Evolutionary conservation across 2,329 filamentous ascomycete genomes (phyloP), one percentile per base, ranked within the genome.

Genomic region (Monilinia vaccinii-corymbosi): DNA sequence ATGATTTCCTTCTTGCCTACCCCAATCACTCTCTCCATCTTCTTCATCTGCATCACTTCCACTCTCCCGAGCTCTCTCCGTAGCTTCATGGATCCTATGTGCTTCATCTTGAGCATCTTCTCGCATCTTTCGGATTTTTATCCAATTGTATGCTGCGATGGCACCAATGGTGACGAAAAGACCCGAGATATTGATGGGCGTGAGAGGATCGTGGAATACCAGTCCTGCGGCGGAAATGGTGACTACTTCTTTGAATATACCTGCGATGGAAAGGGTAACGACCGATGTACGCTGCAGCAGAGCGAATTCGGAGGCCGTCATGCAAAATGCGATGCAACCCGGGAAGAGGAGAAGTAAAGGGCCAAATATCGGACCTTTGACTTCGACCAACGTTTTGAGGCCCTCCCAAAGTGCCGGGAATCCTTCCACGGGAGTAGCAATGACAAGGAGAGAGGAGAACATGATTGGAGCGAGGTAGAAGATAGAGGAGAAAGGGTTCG

Each of bases 211-310:
- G 68, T 94, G 83, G 77, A 97, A 99, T 4, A 96, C 85, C 32
- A 95, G 73, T 10, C 91, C 88, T 0, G 93, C 93, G 0, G 91
- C 91, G 45, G 84, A 87, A 69, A 99, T 97, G 16, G 94, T 99
- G 59, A 99, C 86, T 45, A 97, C 94, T 76, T 99, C 94, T 73
- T 99, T 99, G 80, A 99, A 97, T 63, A 99, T 97, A 63, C 94
- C 94, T 64, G 92, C 96, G 67, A 99, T 97, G 56, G 89, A 95
- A 49, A 99, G 81, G 0, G 94, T 97, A 56, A 99, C 94, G 57
- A 99, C 94, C 1, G 89, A 95, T 0, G 93, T 97, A 51, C 94
- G 89, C 77, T 97, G 88, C 66, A 99, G 82, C 63, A 99, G 82
- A 57, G 94, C 93, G 72, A 97, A 99, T 75, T 99, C 94, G 58